Base-by-base conservation (phyloP, 805 yeast genomes). In the Priceomyces castillae region DNA sequence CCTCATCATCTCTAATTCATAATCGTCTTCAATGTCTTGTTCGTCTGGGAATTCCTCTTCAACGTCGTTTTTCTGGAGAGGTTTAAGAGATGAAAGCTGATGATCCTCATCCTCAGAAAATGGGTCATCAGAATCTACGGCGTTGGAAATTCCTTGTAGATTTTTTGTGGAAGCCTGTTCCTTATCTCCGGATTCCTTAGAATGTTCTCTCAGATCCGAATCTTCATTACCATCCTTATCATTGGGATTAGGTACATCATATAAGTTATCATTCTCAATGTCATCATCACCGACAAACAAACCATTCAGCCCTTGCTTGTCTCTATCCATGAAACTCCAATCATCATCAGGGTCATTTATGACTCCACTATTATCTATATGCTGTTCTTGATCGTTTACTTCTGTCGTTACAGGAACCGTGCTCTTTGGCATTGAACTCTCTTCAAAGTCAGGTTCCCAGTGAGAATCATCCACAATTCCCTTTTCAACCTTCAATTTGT, bases 1-100 rank as follows among this genome's bases (percentile, higher is more conserved):
- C 40, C 67, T 59, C 74, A 70, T 67, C 9, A 69, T 44, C 11
- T 62, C 70, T 46, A 62, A 42, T 37, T 68, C 71, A 18, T 34
- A 40, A 2, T 40, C 58, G 16, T 66, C 65, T 4, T 58, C 58
- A 2, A 49, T 47, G 17, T 51, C 56, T 37, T 49, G 30, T 20
- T 45, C 54, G 4, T 51, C 50, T 17, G 37, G 42, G 10, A 18
- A 34, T 20, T 34, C 41, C 16, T 43, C 46, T 12, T 48, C 43
- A 12, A 51, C 60, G 39, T 59, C 57, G 18, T 34, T 7, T n/a
- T 4, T 4, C 11, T 14, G 20, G n/a, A n/a, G n/a, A n/a, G 15
- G 16, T 33, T 16, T 18, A 4, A 18, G 18, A 33, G 5, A 16
- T 14, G 35, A n/a, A 20, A 18, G 16, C 12, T 34, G 14, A 12